A percentile compares a stretch with the other conserved stretches of the same genome.
Conservation (phyloP, 1,284 basidiomycete genomes). For the Leccinum fuscescens region DNA sequence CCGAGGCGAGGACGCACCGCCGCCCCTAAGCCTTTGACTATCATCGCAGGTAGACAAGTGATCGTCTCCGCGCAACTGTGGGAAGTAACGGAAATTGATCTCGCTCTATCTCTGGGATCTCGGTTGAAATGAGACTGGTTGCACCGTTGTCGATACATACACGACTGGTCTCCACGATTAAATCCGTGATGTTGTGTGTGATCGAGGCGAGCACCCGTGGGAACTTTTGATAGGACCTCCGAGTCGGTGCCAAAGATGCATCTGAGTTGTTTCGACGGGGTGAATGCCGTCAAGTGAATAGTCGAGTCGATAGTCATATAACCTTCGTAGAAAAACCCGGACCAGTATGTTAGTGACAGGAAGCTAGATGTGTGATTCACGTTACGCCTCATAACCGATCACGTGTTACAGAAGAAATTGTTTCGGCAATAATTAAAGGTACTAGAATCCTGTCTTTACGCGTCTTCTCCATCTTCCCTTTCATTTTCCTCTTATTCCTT, state of each 20-base stretch:
- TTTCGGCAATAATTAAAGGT: not conserved
- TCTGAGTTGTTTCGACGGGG: not conserved
- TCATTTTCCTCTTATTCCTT: not conserved
- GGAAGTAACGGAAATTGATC: not conserved
- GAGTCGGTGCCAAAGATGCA: not conserved
- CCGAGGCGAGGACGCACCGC: not conserved
- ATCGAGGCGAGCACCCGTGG: not conserved
- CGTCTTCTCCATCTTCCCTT: not conserved
- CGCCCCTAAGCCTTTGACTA: not conserved
- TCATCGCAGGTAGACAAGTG: not conserved
- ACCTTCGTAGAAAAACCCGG: not conserved
- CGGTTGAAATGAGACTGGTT: not conserved
- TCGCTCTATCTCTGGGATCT: not conserved
- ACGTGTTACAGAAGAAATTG: constrained; percentile 2
- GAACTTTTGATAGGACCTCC: not conserved
- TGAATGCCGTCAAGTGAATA: not conserved
- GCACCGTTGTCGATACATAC: not conserved
- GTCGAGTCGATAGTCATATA: not conserved
- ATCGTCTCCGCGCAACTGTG: not conserved
- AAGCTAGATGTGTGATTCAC: not conserved
- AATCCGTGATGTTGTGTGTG: not conserved
- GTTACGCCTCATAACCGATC: not conserved
- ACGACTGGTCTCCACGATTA: not conserved
- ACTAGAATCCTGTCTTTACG: not conserved
- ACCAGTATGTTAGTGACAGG: no score